Evolutionary conservation across 2,329 filamentous ascomycete species (phyloP), one percentile per base, ranked within the genome.

Genomic region (Pseudocercospora musae): DNA sequence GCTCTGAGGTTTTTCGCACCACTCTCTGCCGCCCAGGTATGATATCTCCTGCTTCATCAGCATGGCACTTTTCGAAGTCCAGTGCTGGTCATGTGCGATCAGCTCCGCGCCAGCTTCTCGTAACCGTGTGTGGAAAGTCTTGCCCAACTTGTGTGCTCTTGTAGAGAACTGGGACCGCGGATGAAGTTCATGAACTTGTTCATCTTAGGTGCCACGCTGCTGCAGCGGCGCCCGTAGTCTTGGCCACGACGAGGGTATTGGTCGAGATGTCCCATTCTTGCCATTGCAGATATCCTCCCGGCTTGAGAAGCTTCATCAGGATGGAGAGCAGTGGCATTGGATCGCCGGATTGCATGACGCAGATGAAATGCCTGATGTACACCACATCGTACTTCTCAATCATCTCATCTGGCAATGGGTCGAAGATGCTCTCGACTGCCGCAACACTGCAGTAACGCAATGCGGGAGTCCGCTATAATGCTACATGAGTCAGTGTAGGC

Each of bases 261-360:
- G 42, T 46, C 27, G 63, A 49, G 1, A 63, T 29, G 42, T 68
- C 61, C 29, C 62, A 67, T 57, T 69, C 67, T 33, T 68, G 63
- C 69, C 69, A 72, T 21, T 71, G 69, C 0, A 72, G 48, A 42
- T 63, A 66, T n/a, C 69, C 68, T 11, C 65, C 68, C 5, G 63
- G 68, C 48, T 70, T 69, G 3, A 70, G 55, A 46, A 71, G 40
- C 4, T 46, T 58, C 49, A 66, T 29, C 40, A 72, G 18, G 9
- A 66, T 66, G 7, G 27, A 37, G 21, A 72, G 48, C 1, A 71
- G 31, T 15, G 67, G 58, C 11, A 63, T 58, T 2, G 66, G 68
- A 62, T 71, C 66, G 20, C 65, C 63, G 0, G 64, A 59, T 23
- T 63, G 49, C 10, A 70, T 31, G 1, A 66, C 59, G n/a, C 63